Evolutionary conservation across 2,329 filamentous ascomycete genomes (phyloP), one percentile per base, ranked within the genome.

Genomic region (Sarocladium strictum): DNA sequence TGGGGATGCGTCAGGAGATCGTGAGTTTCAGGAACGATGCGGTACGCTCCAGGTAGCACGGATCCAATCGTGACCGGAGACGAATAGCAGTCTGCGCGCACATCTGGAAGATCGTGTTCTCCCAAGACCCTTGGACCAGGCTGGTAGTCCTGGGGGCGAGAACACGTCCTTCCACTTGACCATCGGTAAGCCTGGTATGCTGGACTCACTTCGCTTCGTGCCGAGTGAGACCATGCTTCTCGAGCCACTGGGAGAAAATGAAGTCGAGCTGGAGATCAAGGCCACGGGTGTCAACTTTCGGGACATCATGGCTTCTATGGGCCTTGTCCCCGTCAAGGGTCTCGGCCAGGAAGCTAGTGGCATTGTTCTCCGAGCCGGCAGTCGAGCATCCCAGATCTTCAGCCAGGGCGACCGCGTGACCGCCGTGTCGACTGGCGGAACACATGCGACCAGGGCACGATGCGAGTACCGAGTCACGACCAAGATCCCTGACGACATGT

Each of bases 281-380:
- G 57, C 58, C n/a, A 53, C 41, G 17, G 57, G 54, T 12, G 26
- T 60, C 19, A 59, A 57, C 56, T 56, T 54, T 21, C 37, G 59
- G 12, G 73, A 75, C 56, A 62, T 73, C 11, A 57, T 73, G 17
- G 59, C 65, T 3, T 66, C 69, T 1, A 50, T 65, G 41, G 63
- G 64, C 26, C 61, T 60, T 12, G 41, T 63, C 1, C 38, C 43
- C 14, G 23, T 33, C 19, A 10, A 43, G 17, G 40, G 10, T 6
- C n/a, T 40, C 10, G 37, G 26, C 41, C 23, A 15, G n/a, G 27
- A 38, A 52, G 3, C 4, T 23, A 12, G 58, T 3, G 64, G 64
- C 37, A 50, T 62, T 19, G 58, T 66, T 26, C 56, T 49, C 5
- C 54, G 49, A 10, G 35, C 55, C 2, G 63, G 63, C 11, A 12